A percentile compares a stretch with the other conserved stretches of the same genome.
These are phyloP conservation scores for Pseudonitzschia multistriata DNA, from an alignment of 108 stramenopile species.

Conservation along the genomic window DNA sequence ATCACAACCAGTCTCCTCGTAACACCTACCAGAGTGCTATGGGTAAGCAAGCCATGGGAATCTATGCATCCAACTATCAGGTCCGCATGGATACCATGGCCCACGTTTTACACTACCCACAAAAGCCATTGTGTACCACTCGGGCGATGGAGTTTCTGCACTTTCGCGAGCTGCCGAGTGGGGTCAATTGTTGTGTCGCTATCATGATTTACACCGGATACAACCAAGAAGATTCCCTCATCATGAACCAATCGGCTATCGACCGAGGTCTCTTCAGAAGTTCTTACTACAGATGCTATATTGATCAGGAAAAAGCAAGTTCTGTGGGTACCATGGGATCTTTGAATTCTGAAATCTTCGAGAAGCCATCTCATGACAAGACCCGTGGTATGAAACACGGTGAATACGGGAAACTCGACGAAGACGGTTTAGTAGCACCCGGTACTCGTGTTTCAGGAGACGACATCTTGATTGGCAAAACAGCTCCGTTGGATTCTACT, in stretches of 20 bases:
- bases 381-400: conserved; percentile 90
- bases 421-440: conserved; percentile 94
- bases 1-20: conserved; percentile 99
- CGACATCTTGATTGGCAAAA: conserved; percentile 97
- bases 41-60: conserved; percentile 97
- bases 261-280: conserved; percentile 98
- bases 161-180: conserved; percentile 97
- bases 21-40: conserved; percentile 98
- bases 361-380: conserved; percentile 81
- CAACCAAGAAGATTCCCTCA: conserved; percentile 99
- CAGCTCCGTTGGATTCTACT: conserved; percentile 77
- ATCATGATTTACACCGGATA: conserved; percentile 99
- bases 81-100: conserved; percentile 99
- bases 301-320: conserved; percentile 87
- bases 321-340: conserved; percentile 76
- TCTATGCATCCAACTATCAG: conserved; percentile 95
- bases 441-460: conserved; percentile 95
- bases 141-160: conserved; percentile 98
- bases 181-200: conserved; percentile 95
- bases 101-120: conserved; percentile 99
- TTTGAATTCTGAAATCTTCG: conserved; percentile 88
- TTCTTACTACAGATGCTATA: conserved; percentile 93
- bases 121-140: conserved; percentile 97
- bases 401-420: conserved; percentile 97
- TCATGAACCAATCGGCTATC: conserved; percentile 97